phyloP scores from a whole-genome alignment of 768 basidiomycete genomes.

The Suillus brevipes region DNA sequence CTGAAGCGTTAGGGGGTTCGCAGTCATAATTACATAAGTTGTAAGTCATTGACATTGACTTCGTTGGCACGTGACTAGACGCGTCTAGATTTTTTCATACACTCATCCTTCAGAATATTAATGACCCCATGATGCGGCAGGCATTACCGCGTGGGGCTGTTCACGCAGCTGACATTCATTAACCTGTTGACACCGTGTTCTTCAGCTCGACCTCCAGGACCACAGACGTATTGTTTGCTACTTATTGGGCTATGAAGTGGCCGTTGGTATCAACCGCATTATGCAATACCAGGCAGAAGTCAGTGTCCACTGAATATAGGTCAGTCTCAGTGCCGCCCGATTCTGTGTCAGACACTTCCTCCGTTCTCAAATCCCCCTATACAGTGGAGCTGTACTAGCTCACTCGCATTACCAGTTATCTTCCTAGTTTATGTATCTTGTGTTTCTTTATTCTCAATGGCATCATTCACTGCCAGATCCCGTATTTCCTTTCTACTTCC shows the following conservation, averaged over 20 bases:
- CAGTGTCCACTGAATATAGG: too few relatives aligned
- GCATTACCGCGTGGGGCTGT: background rate
- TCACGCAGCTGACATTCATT: background rate
- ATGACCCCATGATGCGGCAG: too few relatives aligned
- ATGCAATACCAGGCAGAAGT: background rate
- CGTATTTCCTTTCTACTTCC: background rate
- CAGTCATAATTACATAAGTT: conserved; percentile 4
- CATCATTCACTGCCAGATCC: background rate
- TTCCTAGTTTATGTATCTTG: background rate
- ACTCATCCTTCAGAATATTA: too few relatives aligned
- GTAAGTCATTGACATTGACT: background rate
- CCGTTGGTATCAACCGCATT: background rate
- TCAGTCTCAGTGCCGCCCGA: too few relatives aligned
- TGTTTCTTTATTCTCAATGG: background rate
- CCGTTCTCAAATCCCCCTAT: background rate
- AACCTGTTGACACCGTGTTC: background rate
- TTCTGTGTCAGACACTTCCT: background rate
- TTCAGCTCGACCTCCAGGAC: background rate
- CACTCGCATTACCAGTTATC: background rate
- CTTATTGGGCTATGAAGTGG: background rate
- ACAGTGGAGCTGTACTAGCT: background rate
- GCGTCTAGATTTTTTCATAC: background rate
- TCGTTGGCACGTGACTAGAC: background rate
- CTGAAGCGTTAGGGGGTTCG: background rate
- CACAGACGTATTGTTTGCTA: background rate